Evolutionary conservation across 257 asterid genomes (phyloP).

Genomic region (Jaltomata sinuosa): DNA sequence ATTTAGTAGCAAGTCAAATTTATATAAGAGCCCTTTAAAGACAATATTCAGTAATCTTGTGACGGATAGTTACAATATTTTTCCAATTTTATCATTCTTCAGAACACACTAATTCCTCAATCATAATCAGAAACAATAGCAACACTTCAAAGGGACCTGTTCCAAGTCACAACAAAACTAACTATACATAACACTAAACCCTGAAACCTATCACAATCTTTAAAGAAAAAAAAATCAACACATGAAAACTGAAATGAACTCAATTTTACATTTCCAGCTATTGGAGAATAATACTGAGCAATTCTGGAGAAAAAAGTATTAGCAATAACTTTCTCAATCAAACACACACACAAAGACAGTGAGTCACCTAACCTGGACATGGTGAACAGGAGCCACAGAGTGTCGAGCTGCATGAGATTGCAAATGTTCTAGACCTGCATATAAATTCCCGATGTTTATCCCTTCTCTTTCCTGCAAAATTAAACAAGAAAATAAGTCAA

Average conservation of each 20-base stretch:
- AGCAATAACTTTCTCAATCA: background rate
- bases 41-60: too few species aligned
- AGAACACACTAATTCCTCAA: background rate
- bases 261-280: background rate
- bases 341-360: background rate
- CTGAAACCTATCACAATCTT: background rate
- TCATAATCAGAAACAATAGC: background rate
- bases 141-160: background rate
- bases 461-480: slow-evolving; percentile 56
- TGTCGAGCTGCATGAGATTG: slow-evolving; percentile 52
- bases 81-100: background rate
- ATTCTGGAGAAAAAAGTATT: background rate
- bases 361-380: slow-evolving; percentile 27
- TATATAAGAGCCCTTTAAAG: background rate
- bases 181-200: background rate
- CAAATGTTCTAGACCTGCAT: slow-evolving; percentile 48
- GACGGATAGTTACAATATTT: background rate
- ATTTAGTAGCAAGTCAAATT: background rate
- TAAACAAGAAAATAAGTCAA: background rate
- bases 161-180: background rate
- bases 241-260: background rate
- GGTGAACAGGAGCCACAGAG: slow-evolving; percentile 47
- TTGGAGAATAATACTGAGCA: background rate
- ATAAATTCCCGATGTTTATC: slow-evolving; percentile 37
- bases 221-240: background rate